Evolutionary conservation across 2,329 filamentous ascomycete species (phyloP).

Genomic region (Arthroderma uncinatum): DNA sequence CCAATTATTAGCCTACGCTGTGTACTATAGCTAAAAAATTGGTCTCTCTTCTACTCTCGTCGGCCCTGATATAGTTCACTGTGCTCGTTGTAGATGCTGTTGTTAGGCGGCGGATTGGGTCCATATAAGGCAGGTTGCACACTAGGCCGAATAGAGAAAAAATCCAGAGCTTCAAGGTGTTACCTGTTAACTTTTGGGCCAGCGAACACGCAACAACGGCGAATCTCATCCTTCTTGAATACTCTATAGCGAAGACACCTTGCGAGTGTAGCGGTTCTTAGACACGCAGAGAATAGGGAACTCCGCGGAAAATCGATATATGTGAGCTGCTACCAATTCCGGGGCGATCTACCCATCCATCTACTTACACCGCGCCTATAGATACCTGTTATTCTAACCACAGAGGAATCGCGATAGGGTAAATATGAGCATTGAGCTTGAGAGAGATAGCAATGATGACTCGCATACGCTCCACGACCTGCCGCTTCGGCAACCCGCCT

Average conservation of each 20-base stretch:
- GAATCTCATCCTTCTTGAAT: not conserved
- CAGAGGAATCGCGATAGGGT: not conserved
- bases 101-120: not conserved
- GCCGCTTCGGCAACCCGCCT: not conserved
- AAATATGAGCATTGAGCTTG: slow-evolving; percentile 13
- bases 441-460: slow-evolving; percentile 5
- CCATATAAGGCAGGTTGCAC: not conserved
- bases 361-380: not conserved
- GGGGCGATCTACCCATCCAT: not conserved
- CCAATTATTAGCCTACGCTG: not conserved
- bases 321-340: not conserved
- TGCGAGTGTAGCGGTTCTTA: not conserved
- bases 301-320: not conserved
- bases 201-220: not conserved
- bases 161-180: not conserved
- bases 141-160: not conserved
- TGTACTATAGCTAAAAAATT: not conserved
- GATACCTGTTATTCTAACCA: not conserved
- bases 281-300: not conserved
- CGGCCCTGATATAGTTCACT: not conserved
- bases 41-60: not conserved
- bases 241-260: not conserved
- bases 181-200: slow-evolving; percentile 4
- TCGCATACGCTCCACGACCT: slow-evolving; percentile 1
- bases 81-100: not conserved